A percentile compares a stretch with the other conserved stretches of the same genome.
phyloP scores from a whole-genome alignment of 2,329 filamentous ascomycete species.

The Didymella segeticola region DNA sequence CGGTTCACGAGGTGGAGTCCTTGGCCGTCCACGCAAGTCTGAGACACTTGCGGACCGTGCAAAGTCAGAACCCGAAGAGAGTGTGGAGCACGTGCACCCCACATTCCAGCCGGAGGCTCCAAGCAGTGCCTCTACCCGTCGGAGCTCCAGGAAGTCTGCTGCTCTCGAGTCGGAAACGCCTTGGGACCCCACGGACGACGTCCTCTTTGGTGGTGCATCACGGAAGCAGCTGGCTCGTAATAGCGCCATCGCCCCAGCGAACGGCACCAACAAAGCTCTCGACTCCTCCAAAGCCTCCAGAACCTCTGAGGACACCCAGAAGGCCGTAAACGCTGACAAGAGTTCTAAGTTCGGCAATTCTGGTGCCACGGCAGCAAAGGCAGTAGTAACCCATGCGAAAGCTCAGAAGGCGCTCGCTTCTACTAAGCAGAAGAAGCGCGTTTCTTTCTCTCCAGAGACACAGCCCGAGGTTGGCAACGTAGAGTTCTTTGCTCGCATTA shows the following conservation, averaged over 20 bases:
- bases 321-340: neutral
- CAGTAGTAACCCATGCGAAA: neutral
- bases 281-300: neutral
- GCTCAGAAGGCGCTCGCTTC: neutral
- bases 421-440: slow-evolving; percentile 2
- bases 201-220: neutral
- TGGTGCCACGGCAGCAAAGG: neutral
- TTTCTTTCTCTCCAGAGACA: slow-evolving; percentile 1
- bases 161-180: slow-evolving; percentile 2
- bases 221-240: neutral
- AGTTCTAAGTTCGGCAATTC: neutral
- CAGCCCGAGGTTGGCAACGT: neutral
- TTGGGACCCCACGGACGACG: neutral
- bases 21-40: slow-evolving; percentile 25
- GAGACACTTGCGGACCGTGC: neutral
- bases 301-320: neutral
- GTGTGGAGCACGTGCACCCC: neutral
- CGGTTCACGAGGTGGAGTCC: slow-evolving; percentile 19
- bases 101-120: neutral
- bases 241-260: neutral
- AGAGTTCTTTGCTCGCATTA: slow-evolving; percentile 22
- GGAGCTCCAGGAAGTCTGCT: slow-evolving; percentile 22
- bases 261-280: neutral
- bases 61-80: neutral
- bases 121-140: slow-evolving; percentile 20